phyloP scores from a whole-genome alignment of 352 stramenopile species.

The Phytophthora fragariae region DNA sequence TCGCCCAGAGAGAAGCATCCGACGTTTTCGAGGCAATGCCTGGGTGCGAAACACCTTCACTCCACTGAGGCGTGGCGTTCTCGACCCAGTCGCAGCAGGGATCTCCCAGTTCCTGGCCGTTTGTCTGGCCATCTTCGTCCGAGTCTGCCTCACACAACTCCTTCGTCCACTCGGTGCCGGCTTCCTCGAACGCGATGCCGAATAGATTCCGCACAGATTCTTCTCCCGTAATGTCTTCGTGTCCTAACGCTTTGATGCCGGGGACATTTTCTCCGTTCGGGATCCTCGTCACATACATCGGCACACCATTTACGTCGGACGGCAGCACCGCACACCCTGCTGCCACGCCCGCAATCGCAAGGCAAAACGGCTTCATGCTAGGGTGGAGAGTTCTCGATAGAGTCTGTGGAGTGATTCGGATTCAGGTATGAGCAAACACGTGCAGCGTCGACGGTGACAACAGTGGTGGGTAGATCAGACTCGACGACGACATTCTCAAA shows the following conservation, averaged over 20 bases:
- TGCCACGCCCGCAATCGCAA: neutral
- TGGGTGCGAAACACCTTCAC: slow-evolving; percentile 35
- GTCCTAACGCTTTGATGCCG: slow-evolving; percentile 39
- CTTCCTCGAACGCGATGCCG: slow-evolving; percentile 49
- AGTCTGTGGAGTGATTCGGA: neutral
- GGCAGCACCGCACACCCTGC: slow-evolving; percentile 4
- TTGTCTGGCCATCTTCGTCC: slow-evolving; percentile 83
- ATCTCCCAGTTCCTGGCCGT: slow-evolving; percentile 86
- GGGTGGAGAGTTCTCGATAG: neutral
- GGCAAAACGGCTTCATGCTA: slow-evolving; percentile 4
- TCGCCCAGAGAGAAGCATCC: slow-evolving; percentile 29
- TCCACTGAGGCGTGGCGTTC: slow-evolving; percentile 20
- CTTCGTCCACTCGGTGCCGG: slow-evolving; percentile 43
- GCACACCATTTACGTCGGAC: slow-evolving; percentile 11
- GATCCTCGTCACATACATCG: slow-evolving; percentile 27
- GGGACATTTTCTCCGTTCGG: slow-evolving; percentile 45
- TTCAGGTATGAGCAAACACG: neutral
- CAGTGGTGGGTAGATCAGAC: slow-evolving; percentile 15
- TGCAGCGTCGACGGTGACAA: neutral
- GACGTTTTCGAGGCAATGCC: slow-evolving; percentile 30
- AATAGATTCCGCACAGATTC: slow-evolving; percentile 48
- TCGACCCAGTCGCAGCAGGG: slow-evolving; percentile 73
- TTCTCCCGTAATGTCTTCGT: slow-evolving; percentile 34
- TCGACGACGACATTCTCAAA: slow-evolving; percentile 18
- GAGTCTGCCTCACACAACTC: slow-evolving; percentile 71